Evolutionary conservation across 192 early-diverging fungal genomes (phyloP).

Genomic region (Polychytrium aggregatum): DNA sequence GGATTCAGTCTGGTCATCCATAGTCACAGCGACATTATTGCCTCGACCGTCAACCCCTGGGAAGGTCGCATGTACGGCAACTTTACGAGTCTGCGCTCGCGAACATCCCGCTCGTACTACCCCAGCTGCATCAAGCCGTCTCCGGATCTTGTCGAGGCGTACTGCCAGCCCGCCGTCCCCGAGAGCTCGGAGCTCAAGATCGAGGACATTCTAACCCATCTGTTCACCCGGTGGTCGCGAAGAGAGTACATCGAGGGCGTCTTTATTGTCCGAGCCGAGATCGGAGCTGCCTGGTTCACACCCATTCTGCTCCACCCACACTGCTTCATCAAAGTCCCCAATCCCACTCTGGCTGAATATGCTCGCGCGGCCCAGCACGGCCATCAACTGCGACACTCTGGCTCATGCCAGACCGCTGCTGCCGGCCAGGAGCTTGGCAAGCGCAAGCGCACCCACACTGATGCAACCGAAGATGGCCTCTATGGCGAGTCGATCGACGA

Average conservation of each 20-base stretch:
- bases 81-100: too few species aligned
- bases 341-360: neutral
- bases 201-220: slow-evolving; percentile 30
- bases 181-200: slow-evolving; percentile 15
- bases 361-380: neutral
- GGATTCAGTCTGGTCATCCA: too few species aligned
- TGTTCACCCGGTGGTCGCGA: slow-evolving; percentile 39
- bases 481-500: too few species aligned
- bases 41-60: too few species aligned
- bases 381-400: neutral
- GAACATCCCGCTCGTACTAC: too few species aligned
- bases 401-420: neutral
- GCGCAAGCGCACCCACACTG: neutral
- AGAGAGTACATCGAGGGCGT: slow-evolving; percentile 39
- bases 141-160: slow-evolving; percentile 31
- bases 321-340: slow-evolving; percentile 32
- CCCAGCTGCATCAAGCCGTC: too few species aligned
- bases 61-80: too few species aligned
- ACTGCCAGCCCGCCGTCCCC: slow-evolving; percentile 25
- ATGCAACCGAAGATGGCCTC: too few species aligned
- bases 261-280: slow-evolving; percentile 40
- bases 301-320: slow-evolving; percentile 43
- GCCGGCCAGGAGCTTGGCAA: slow-evolving; percentile 1
- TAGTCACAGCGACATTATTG: too few species aligned
- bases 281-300: slow-evolving; percentile 50